Evolutionary conservation across 768 basidiomycete genomes (phyloP), one percentile per base, ranked within the genome.

Genomic region (Kwoniella dejecticola): DNA sequence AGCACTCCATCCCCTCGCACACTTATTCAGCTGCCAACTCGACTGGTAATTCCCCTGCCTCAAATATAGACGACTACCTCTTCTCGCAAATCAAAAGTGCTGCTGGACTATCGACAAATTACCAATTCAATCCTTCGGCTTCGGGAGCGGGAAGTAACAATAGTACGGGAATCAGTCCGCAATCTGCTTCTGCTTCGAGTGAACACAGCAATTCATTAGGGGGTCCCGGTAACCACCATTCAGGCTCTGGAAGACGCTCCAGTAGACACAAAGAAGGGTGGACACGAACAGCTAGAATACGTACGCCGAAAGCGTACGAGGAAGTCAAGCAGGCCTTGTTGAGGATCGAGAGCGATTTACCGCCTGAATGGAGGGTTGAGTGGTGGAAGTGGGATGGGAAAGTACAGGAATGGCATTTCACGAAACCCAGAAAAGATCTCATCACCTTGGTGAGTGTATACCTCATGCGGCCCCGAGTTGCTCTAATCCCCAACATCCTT

Each of bases 371-470:
- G 47, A 52, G 63, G 49, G 69, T 62, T 23, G 60, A 70, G 29
- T 72, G 74, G 74, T 54, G 58, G 19, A 38, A 48, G 3, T 72
- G 71, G 71, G 69, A 72, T 59, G 74, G 71, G 0, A 63, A 62
- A 23, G 46, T 66, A 4, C 56, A 62, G 17, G 56, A 57, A 21
- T 72, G 71, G 71, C 67, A 70, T 62, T 69, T 62, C 31, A 38
- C 26, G 1, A 57, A 52, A 40, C 36, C 50, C 10, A 71, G 60
- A 38, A 66, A 67, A 55, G 71, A 72, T 21, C 26, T 67, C 4
- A 46, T 65, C 8, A 63, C 60, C 3, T 31, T 72, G 60, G 73
- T 75, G 29, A 62, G 73, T 66, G 33, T 15, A 13, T 47, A 26
- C 17, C n/a, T 36, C 45, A 1, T 24, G 3, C 21, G 29, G 27